Percentiles rank a stretch among this genome's conserved stretches.
These are phyloP conservation scores for Ganoderma resinaceum DNA, from an alignment of 1,284 basidiomycete species.

Conservation along the genomic window DNA sequence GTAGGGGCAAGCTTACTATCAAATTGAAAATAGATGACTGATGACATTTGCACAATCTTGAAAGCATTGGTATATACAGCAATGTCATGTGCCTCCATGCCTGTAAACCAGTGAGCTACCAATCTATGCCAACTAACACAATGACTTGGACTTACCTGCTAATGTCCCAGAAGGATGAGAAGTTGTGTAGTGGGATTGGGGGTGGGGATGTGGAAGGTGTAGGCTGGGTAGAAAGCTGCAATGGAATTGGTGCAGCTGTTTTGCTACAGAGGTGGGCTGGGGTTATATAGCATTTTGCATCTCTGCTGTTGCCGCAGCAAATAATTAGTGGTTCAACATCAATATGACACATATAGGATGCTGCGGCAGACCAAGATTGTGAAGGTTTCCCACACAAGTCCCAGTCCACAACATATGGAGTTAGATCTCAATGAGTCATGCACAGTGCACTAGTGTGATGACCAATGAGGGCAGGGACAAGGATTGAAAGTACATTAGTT, in stretches of 20 bases:
- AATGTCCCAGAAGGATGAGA: neutral
- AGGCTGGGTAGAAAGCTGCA: neutral
- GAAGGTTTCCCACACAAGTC: neutral
- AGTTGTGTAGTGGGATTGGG: neutral
- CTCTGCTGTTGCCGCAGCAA: neutral
- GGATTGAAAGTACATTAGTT: neutral
- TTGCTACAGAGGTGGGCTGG: neutral
- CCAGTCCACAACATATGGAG: neutral
- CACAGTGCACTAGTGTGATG: neutral
- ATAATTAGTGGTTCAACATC: neutral
- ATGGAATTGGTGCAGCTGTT: neutral
- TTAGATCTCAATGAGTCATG: neutral
- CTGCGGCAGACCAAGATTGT: neutral
- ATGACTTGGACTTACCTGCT: neutral
- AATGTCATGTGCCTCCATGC: neutral
- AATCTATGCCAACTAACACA: neutral
- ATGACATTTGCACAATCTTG: neutral
- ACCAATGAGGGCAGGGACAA: neutral
- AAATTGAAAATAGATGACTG: slow-evolving; percentile 1
- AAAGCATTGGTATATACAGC: neutral
- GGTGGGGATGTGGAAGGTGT: neutral
- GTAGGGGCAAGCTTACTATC: neutral
- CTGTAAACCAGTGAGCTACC: neutral
- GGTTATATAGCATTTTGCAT: neutral
- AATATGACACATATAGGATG: neutral